Evolutionary conservation across 208 protist genomes (phyloP).

Genomic region (Phytomonas sp.): DNA sequence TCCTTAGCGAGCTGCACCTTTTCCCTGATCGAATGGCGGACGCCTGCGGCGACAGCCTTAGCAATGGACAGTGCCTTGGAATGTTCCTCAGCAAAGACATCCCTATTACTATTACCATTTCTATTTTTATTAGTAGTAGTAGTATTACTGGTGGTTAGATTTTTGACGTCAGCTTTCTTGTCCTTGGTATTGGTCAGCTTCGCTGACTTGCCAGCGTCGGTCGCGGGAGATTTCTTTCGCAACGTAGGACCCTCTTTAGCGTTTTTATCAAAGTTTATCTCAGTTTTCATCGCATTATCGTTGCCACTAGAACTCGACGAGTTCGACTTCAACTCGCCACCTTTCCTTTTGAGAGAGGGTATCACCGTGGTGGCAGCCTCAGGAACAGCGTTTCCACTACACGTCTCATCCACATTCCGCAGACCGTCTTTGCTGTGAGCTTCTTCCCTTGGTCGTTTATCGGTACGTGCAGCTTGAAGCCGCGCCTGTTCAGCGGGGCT

Average conservation of each 20-base stretch:
- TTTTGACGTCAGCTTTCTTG: constrained; percentile 1
- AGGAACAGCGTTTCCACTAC: too few species aligned
- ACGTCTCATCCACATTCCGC: constrained; percentile 1
- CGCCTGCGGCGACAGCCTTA: constrained; percentile 34
- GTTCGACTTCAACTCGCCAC: neutral
- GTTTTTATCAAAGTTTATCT: neutral
- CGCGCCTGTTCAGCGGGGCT: constrained; percentile 19
- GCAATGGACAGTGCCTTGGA: constrained; percentile 44
- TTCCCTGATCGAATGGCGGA: constrained; percentile 39
- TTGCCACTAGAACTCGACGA: too few species aligned
- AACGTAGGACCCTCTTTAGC: constrained; percentile 5
- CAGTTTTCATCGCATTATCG: neutral
- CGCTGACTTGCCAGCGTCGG: neutral
- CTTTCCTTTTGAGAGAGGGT: neutral
- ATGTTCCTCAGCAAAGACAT: constrained; percentile 48
- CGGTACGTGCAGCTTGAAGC: constrained; percentile 12
- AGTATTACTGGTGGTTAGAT: neutral
- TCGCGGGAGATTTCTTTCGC: constrained; percentile 1
- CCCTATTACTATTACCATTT: constrained; percentile 7
- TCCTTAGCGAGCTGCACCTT: constrained; percentile 41
- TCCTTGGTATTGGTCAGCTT: constrained; percentile 4
- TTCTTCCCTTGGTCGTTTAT: constrained; percentile 14
- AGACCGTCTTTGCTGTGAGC: constrained; percentile 6
- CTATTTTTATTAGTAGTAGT: constrained; percentile 10
- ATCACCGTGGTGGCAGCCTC: neutral